Base-by-base conservation (phyloP, 169 alveolate species). In the Eimeria necatrix region DNA sequence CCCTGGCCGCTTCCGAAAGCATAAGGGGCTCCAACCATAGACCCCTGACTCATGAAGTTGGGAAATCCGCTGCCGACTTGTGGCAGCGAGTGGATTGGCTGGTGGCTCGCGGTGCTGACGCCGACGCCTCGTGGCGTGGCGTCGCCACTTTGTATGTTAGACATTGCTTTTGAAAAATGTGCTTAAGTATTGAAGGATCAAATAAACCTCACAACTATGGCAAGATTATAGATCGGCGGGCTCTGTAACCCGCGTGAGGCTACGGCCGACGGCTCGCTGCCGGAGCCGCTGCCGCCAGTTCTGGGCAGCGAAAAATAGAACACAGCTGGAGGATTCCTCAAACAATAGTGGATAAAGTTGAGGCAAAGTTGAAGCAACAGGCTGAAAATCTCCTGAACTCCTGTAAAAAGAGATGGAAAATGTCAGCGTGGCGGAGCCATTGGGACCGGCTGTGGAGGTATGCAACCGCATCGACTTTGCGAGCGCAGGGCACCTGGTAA, bases 211-310 rank as follows among this genome's bases (percentile, higher is more conserved):
- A 60, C 18, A 4, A 24, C 26, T 26, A 12, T 59, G 18, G 24
- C 80, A 60, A 46, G 80, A 71, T 41, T 32, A 4, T 60, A 85
- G 92, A 85, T 85, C 61, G 59, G 60, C 92, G 92, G 92, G 80
- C 76, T 60, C 80, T 78, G 92, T 85, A 85, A 78, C 92, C 92
- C 48, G 92, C 64, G 92, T 60, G 80, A 85, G 92, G 92, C 92
- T 85, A 85, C 92, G 92, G 92, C 92, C 92, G 92, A 85, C 92
- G 80, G 92, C 92, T 85, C 80, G 92, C 92, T 85, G 81, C 49
- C 76, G 61, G 26, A 26, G 41, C 41, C 80, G 92, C 80, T 85
- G 92, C 92, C 81, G 92, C 92, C 92, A 49, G 52, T 16, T 20
- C 81, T 85, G 16, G 81, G 80, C 92, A 85, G 92, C 76, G 80